Conservation (phyloP, 257 asterid species). For the Striga asiatica region DNA sequence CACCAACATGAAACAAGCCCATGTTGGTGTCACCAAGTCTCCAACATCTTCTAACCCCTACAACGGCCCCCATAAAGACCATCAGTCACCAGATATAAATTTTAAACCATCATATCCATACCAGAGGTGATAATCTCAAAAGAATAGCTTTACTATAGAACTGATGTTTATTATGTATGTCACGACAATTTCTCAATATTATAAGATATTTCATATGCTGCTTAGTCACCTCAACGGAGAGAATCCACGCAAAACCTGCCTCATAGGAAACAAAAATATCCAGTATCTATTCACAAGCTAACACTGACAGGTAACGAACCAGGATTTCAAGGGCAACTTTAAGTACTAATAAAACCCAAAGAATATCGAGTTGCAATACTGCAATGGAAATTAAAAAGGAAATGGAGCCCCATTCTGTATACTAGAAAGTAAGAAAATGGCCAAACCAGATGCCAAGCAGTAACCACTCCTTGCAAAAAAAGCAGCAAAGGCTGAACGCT, state of each 20-base stretch:
- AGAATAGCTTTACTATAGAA: constrained; percentile 1
- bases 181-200: constrained; percentile 10
- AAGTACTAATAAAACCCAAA: constrained; percentile 8
- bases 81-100: constrained; percentile 22
- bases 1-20: too few relatives aligned
- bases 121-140: constrained; percentile 15
- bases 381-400: constrained; percentile 8
- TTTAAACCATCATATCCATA: constrained; percentile 16
- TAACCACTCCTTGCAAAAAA: constrained; percentile 19
- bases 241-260: constrained; percentile 37
- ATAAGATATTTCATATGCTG: constrained; percentile 12
- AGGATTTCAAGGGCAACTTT: constrained; percentile 18
- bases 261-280: constrained; percentile 32
- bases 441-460: constrained; percentile 28
- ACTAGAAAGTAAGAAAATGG: constrained; percentile 6
- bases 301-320: constrained; percentile 14
- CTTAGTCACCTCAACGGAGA: constrained; percentile 44
- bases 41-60: too few relatives aligned
- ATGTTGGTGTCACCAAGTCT: too few relatives aligned
- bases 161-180: constrained; percentile 11
- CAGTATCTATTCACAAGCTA: constrained; percentile 22
- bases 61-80: constrained; percentile 23
- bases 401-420: constrained; percentile 12
- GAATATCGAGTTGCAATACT: background rate
- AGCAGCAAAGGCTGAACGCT: constrained; percentile 29